Conservation (phyloP, 2,329 filamentous ascomycete genomes). For the Aureobasidium musti region DNA sequence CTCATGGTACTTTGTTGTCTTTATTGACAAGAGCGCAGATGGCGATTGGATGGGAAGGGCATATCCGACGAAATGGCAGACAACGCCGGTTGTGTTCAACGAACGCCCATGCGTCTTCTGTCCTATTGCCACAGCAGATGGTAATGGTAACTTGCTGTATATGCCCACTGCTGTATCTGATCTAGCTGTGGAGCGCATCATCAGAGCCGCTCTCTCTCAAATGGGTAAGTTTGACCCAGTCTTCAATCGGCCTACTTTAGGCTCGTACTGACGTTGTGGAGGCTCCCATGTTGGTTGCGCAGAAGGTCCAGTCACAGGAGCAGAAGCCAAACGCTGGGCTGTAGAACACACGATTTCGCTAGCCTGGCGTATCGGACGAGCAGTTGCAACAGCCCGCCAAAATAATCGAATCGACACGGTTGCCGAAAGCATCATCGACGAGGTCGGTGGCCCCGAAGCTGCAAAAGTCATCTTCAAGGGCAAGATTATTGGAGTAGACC, state of each 20-base stretch:
- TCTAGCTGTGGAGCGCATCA: slow-evolving; percentile 45
- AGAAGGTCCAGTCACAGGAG: slow-evolving; percentile 44
- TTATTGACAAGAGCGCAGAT: slow-evolving; percentile 39
- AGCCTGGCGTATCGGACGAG: slow-evolving; percentile 45
- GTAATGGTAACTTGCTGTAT: slow-evolving; percentile 47
- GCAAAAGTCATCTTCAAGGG: slow-evolving; percentile 49
- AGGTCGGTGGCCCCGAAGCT: slow-evolving; percentile 44
- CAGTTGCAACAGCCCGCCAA: slow-evolving; percentile 42
- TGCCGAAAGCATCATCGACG: slow-evolving; percentile 46
- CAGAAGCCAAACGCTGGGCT: slow-evolving; percentile 43
- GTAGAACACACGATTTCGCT: slow-evolving; percentile 45
- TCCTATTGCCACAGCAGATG: slow-evolving; percentile 45
- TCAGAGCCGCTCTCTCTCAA: slow-evolving; percentile 43
- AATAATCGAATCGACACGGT: slow-evolving; percentile 43
- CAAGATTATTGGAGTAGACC: slow-evolving; percentile 50
- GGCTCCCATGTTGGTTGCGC: slow-evolving; percentile 41
- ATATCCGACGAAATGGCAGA: slow-evolving; percentile 51
- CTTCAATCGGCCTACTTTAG: not conserved
- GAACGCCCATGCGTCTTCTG: slow-evolving; percentile 44
- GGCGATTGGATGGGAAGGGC: slow-evolving; percentile 54
- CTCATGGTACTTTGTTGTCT: too few species aligned
- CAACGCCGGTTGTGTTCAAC: slow-evolving; percentile 48
- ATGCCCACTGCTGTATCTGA: slow-evolving; percentile 44
- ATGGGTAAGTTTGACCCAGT: slow-evolving; percentile 35
- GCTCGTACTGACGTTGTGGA: not conserved